Conservation (phyloP, 108 stramenopile genomes). For the Cyclotella distinguenda region DNA sequence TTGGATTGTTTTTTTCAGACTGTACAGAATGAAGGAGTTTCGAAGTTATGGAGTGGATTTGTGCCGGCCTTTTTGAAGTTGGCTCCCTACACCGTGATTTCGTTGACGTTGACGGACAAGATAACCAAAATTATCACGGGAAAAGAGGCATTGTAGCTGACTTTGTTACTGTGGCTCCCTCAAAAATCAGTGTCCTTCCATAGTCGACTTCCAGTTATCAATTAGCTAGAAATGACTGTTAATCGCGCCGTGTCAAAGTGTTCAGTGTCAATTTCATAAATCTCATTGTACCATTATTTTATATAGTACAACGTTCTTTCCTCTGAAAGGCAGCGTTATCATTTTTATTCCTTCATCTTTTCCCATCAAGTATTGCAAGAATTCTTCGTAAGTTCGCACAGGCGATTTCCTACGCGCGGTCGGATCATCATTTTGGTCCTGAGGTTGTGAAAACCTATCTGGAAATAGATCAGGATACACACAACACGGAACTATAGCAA, state of each 20-base stretch:
- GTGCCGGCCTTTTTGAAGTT: conserved; percentile 74
- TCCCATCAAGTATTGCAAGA: conserved; percentile 53
- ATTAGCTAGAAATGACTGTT: too few species aligned
- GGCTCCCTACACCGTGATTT: conserved; percentile 75
- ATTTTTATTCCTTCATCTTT: conserved; percentile 56
- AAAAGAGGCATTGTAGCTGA: conserved; percentile 59
- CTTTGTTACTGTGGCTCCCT: too few species aligned
- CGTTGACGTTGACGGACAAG: conserved; percentile 64
- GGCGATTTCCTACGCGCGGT: too few species aligned
- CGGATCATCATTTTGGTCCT: too few species aligned
- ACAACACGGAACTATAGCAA: conserved; percentile 71
- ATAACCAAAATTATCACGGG: conserved; percentile 64
- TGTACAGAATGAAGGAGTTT: conserved; percentile 50
- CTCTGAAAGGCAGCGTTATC: conserved; percentile 58
- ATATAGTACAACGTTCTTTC: conserved; percentile 67
- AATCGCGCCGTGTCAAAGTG: too few species aligned
- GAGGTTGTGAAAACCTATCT: too few species aligned
- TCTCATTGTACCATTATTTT: not conserved
- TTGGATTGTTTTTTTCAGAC: conserved; percentile 63
- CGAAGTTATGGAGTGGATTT: conserved; percentile 66
- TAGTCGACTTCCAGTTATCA: too few species aligned
- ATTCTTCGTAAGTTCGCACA: conserved; percentile 59
- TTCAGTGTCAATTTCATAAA: too few species aligned
- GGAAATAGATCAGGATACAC: conserved; percentile 67
- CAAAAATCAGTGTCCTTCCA: too few species aligned